Evolutionary conservation across 2,329 filamentous ascomycete genomes (phyloP), one percentile per base, ranked within the genome.

Genomic region (Laburnicola sp.): DNA sequence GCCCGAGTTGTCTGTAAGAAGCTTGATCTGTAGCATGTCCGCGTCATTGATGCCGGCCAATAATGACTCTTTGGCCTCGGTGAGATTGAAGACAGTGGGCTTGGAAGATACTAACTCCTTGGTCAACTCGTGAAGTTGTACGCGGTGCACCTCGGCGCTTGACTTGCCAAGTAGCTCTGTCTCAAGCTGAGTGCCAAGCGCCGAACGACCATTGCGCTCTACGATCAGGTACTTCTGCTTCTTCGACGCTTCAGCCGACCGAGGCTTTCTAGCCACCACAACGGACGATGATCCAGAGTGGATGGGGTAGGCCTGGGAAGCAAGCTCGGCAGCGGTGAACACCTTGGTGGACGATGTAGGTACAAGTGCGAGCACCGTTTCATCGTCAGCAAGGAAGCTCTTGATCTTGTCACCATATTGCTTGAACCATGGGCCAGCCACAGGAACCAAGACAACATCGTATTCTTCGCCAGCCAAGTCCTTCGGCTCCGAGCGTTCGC

Each of bases 1-100:
- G 4, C 45, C 44, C 4, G 53, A 53, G 11, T 52, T 53, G 25
- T 52, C 41, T 3, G 50, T 58, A 4, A 62, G 30, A 25, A 48
- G 21, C 27, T 60, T 50, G 5, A 54, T 10, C n/a, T 26, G 11
- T n/a, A 21, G 22, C 34, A 54, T 43, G 26, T 60, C 50, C 2
- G n/a, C 7, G 9, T 54, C 51, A 9, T 42, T 43, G 16, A 48
- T 51, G 31, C 4, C 26, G 34, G 46, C 44, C 9, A 58, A 41
- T 4, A 60, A 38, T 2, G 50, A 23, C 1, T 50, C 16, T 22
- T 50, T 30, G 23, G 52, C 34, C 35, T 60, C 53, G 2, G 58
- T 28, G 30, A 54, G 48, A 11, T 42, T 42, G 48, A 50, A 21
- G 54, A 42, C 5, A 54, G 30, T 42, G 6, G 11, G 27, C 16